Percentiles rank a stretch among this genome's conserved stretches.
These are phyloP conservation scores for Pholiota conissans DNA, from an alignment of 768 basidiomycete species.

Conservation along the genomic window DNA sequence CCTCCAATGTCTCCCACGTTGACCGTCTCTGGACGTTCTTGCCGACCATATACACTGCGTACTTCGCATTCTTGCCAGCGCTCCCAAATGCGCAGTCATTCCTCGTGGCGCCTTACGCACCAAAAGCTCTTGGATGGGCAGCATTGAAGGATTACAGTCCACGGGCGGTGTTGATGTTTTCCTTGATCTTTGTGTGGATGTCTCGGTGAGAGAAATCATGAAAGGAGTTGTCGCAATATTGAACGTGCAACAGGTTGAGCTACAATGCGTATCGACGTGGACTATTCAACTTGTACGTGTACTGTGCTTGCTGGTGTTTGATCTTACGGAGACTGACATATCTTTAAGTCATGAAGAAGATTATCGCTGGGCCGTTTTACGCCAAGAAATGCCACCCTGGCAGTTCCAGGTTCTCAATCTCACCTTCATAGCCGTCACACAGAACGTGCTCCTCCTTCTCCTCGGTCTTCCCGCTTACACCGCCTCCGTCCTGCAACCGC, in stretches of 20 bases:
- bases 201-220: slow-evolving; percentile 38
- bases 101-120: slow-evolving; percentile 55
- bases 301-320: not conserved
- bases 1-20: slow-evolving; percentile 83
- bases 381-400: slow-evolving; percentile 45
- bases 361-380: slow-evolving; percentile 86
- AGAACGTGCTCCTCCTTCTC: slow-evolving; percentile 79
- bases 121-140: slow-evolving; percentile 41
- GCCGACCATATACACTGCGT: slow-evolving; percentile 80
- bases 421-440: slow-evolving; percentile 73
- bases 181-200: slow-evolving; percentile 68
- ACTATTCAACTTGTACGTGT: slow-evolving; percentile 65
- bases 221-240: slow-evolving; percentile 2
- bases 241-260: slow-evolving; percentile 27
- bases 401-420: slow-evolving; percentile 51
- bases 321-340: not conserved
- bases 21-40: slow-evolving; percentile 82
- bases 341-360: slow-evolving; percentile 74
- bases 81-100: slow-evolving; percentile 42
- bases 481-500: slow-evolving; percentile 54
- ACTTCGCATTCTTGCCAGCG: slow-evolving; percentile 77
- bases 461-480: slow-evolving; percentile 63
- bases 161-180: slow-evolving; percentile 75
- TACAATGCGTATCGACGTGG: slow-evolving; percentile 88
- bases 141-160: slow-evolving; percentile 57